Evolutionary conservation across 2,329 filamentous ascomycete genomes (phyloP).

Genomic region (Fusarium sterilihyphosum): DNA sequence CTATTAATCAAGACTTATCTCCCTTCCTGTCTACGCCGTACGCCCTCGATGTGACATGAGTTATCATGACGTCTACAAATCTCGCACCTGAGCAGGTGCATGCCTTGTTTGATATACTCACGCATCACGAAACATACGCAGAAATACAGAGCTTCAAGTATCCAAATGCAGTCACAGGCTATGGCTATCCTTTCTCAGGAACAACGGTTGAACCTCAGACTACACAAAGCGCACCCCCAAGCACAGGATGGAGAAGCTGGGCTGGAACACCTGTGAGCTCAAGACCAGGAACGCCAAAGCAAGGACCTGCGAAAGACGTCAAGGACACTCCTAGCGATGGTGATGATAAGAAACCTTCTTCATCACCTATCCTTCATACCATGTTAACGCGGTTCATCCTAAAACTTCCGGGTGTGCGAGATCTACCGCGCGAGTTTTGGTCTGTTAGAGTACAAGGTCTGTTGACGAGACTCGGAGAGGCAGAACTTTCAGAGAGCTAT

Average conservation of each 20-base stretch:
- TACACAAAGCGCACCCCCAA: constrained; percentile 17
- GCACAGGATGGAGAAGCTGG: constrained; percentile 31
- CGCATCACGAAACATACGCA: constrained; percentile 67
- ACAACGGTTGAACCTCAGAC: constrained; percentile 26
- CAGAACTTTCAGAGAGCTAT: constrained; percentile 81
- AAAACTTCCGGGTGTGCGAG: constrained; percentile 71
- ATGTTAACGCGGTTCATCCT: constrained; percentile 73
- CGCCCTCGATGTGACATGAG: constrained; percentile 21
- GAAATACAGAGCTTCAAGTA: constrained; percentile 79
- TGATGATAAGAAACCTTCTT: constrained; percentile 49
- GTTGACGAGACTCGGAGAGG: constrained; percentile 69
- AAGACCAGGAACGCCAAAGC: constrained; percentile 43
- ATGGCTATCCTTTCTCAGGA: constrained; percentile 74
- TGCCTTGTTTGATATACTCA: constrained; percentile 69
- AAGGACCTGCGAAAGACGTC: constrained; percentile 27
- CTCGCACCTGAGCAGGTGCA: constrained; percentile 55
- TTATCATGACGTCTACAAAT: constrained; percentile 37
- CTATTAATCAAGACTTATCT: background rate
- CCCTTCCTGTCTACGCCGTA: background rate
- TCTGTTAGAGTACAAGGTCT: constrained; percentile 67
- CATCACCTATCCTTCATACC: constrained; percentile 73
- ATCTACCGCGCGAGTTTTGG: constrained; percentile 74
- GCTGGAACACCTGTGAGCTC: constrained; percentile 39
- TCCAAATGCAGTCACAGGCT: constrained; percentile 69
- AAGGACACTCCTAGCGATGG: constrained; percentile 20